Conservation (phyloP, 164 flowering plant species). For the Akebia trifoliata region DNA sequence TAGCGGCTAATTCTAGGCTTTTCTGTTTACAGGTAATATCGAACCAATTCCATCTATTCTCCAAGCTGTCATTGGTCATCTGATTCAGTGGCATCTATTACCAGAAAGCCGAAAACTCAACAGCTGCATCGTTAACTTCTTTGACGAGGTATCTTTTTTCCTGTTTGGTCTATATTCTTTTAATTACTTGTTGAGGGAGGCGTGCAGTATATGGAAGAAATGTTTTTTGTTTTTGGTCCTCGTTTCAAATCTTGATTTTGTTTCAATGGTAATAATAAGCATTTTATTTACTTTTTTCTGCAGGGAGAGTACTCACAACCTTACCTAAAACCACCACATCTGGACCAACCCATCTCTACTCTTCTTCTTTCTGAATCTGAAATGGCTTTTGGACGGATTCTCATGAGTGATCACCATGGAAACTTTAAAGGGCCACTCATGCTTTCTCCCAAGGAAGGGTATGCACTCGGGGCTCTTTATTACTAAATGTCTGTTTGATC, state of each 20-base stretch:
- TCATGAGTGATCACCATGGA: constrained; percentile 62
- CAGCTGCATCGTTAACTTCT: constrained; percentile 85
- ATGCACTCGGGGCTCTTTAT: constrained; percentile 20
- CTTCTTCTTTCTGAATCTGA: constrained; percentile 73
- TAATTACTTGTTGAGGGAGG: too few species aligned
- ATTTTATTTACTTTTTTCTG: constrained; percentile 7
- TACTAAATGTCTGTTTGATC: constrained; percentile 3
- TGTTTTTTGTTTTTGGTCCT: constrained; percentile 6
- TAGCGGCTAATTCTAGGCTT: too few species aligned
- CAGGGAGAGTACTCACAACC: constrained; percentile 96
- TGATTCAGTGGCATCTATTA: constrained; percentile 72
- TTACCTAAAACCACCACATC: constrained; percentile 87
- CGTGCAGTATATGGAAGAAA: too few species aligned
- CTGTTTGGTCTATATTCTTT: not conserved
- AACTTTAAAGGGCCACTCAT: constrained; percentile 75
- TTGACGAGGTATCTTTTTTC: constrained; percentile 84
- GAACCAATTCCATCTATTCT: constrained; percentile 82
- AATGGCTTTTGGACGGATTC: constrained; percentile 86
- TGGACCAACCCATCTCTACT: constrained; percentile 88
- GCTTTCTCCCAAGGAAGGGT: constrained; percentile 87
- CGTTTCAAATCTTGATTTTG: too few species aligned
- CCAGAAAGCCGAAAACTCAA: constrained; percentile 78
- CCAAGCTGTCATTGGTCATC: constrained; percentile 66
- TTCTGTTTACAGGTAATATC: constrained; percentile 44
- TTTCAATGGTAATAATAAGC: not conserved